phyloP scores from a whole-genome alignment of 495 filamentous ascomycete genomes.

The Penicillium silybi region DNA sequence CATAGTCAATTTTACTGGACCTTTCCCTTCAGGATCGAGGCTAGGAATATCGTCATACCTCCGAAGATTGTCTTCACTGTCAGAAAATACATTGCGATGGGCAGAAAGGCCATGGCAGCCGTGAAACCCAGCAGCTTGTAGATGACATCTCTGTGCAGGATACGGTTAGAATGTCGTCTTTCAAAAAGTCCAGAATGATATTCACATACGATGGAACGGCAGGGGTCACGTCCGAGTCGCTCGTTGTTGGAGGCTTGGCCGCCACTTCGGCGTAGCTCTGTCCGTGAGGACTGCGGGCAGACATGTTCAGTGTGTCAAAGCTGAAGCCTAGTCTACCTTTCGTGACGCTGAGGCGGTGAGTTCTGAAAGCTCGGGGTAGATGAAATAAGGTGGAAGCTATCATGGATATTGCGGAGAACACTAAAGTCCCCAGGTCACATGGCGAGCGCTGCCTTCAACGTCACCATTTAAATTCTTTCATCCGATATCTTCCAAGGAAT shows the following conservation, averaged over 20 bases:
- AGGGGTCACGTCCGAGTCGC: conserved; percentile 49
- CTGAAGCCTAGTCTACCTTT: background rate
- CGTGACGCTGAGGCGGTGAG: background rate
- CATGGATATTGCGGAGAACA: conserved; percentile 18
- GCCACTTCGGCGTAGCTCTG: conserved; percentile 34
- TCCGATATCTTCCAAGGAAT: background rate
- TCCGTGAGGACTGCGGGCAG: conserved; percentile 30
- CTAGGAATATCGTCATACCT: conserved; percentile 47
- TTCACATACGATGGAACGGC: conserved; percentile 68
- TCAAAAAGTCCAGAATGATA: background rate
- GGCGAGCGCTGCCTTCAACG: background rate
- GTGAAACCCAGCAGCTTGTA: conserved; percentile 86
- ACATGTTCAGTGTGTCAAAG: conserved; percentile 14
- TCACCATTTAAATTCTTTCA: background rate
- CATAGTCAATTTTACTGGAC: background rate
- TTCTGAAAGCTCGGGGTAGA: background rate
- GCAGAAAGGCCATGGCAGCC: conserved; percentile 79
- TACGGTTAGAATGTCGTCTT: background rate
- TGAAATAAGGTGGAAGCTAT: conserved; percentile 5
- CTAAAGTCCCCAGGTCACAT: conserved; percentile 10
- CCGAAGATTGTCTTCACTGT: conserved; percentile 71
- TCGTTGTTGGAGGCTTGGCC: conserved; percentile 20
- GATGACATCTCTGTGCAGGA: conserved; percentile 67
- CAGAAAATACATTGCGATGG: conserved; percentile 83
- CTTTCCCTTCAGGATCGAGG: background rate